These are phyloP conservation scores for Porpolomopsis calyptriformis DNA, from an alignment of 768 basidiomycete species.

Conservation along the genomic window DNA sequence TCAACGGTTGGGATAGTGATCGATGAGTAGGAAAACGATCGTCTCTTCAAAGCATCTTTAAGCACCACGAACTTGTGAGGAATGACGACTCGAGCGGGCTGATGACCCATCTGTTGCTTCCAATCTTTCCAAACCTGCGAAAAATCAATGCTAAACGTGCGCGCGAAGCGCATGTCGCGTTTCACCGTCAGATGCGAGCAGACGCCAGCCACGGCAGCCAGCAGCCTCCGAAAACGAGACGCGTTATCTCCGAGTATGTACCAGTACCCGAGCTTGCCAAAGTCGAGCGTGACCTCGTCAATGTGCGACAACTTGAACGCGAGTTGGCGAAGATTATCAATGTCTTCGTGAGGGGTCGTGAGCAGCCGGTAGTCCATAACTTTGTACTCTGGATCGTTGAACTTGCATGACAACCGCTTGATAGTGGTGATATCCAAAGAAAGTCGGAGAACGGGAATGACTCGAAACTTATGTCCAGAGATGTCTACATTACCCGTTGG, in stretches of 20 bases:
- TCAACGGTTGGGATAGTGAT: neutral
- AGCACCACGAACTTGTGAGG: neutral
- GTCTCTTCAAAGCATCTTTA: no score
- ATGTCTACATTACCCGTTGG: conserved; percentile 5
- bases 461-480: conserved; percentile 4
- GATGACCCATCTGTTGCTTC: no score
- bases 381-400: conserved; percentile 3
- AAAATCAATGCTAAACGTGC: neutral
- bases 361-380: neutral
- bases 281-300: neutral
- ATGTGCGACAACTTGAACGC: neutral
- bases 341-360: neutral
- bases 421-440: conserved; percentile 10
- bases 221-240: neutral
- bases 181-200: neutral
- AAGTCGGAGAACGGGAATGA: conserved; percentile 8
- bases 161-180: neutral
- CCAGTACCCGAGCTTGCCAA: neutral
- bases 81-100: neutral
- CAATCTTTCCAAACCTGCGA: no score
- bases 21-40: neutral
- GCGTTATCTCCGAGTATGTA: neutral
- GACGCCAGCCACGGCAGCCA: neutral
- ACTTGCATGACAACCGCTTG: conserved; percentile 8
- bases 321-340: neutral